A percentile compares a stretch with the other conserved stretches of the same genome.
Evolutionary conservation across 164 flowering plant genomes (phyloP).

Genomic region (Hamamelis virginiana): DNA sequence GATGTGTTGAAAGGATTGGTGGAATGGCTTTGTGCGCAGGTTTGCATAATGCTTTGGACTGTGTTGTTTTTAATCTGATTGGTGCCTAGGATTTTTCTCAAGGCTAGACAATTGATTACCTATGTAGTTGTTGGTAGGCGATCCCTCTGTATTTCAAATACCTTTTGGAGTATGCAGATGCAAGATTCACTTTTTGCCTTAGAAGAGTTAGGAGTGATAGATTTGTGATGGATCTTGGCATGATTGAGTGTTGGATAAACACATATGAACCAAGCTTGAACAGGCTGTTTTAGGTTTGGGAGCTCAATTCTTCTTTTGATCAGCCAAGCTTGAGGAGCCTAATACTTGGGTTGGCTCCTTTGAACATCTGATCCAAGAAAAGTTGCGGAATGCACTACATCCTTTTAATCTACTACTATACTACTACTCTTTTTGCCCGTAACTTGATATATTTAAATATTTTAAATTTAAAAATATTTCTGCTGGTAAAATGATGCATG

Average conservation of each 20-base stretch:
- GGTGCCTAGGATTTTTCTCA: not conserved
- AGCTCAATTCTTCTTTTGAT: too few species aligned
- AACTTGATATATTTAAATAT: not conserved
- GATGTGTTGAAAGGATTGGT: conserved; percentile 86
- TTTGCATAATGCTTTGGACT: conserved; percentile 21
- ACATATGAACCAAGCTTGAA: too few species aligned
- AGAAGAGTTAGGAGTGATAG: too few species aligned
- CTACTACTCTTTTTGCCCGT: not conserved
- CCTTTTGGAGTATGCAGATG: too few species aligned
- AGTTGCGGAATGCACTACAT: too few species aligned
- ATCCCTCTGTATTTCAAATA: too few species aligned
- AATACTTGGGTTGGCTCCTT: not conserved
- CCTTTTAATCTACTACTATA: too few species aligned
- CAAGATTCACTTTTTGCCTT: too few species aligned
- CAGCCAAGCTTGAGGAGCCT: not conserved
- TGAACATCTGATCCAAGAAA: too few species aligned
- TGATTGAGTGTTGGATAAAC: too few species aligned
- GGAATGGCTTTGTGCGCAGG: conserved; percentile 97
- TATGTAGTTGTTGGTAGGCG: not conserved
- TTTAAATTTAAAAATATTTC: not conserved
- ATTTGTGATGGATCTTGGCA: too few species aligned
- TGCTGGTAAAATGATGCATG: not conserved
- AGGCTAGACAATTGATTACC: not conserved
- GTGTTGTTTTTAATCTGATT: not conserved
- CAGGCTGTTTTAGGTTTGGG: too few species aligned